phyloP scores from a whole-genome alignment of 805 yeast genomes.

The Candida schatavii region DNA sequence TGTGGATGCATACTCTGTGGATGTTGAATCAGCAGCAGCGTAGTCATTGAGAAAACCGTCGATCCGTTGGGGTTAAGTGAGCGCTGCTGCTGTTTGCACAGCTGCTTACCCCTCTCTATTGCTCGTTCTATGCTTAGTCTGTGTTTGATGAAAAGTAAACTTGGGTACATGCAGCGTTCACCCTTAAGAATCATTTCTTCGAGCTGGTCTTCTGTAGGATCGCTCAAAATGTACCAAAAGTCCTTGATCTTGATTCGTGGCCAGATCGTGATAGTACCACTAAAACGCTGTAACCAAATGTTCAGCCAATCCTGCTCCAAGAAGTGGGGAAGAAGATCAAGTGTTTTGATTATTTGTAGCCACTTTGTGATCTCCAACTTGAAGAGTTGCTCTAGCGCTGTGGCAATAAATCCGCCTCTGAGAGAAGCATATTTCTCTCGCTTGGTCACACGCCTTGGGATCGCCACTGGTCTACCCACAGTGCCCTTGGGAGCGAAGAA shows the following conservation, averaged over 20 bases:
- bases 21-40: not conserved
- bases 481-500: conserved; percentile 78
- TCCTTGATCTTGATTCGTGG: conserved; percentile 62
- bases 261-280: conserved; percentile 76
- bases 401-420: conserved; percentile 74
- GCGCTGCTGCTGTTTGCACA: conserved; percentile 1
- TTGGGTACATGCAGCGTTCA: conserved; percentile 64
- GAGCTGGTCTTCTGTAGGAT: conserved; percentile 61
- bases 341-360: conserved; percentile 61
- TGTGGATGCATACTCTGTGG: not conserved
- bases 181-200: conserved; percentile 58
- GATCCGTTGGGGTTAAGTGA: not conserved
- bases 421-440: conserved; percentile 39
- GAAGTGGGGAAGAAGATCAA: conserved; percentile 66
- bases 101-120: conserved; percentile 50
- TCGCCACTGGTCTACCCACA: conserved; percentile 73
- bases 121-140: conserved; percentile 63
- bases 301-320: conserved; percentile 80
- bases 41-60: not conserved
- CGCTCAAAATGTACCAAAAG: conserved; percentile 61
- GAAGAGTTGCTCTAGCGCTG: conserved; percentile 67
- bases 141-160: conserved; percentile 61
- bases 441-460: conserved; percentile 41
- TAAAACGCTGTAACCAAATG: conserved; percentile 69
- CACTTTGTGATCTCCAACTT: conserved; percentile 76